These are phyloP conservation scores for Monilinia polystroma DNA, from an alignment of 2,329 filamentous ascomycete genomes.

Conservation along the genomic window DNA sequence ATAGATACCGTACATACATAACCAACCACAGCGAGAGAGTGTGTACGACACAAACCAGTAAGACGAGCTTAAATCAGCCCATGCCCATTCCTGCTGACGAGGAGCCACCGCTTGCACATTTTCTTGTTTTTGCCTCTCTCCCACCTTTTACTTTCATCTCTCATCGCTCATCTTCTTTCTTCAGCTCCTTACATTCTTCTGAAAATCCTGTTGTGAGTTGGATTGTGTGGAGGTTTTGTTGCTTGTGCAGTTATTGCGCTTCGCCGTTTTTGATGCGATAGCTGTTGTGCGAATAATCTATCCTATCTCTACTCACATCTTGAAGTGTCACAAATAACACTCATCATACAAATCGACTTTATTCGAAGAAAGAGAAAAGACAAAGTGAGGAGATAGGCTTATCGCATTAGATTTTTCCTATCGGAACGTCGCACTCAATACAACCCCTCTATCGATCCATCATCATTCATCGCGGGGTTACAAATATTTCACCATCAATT, in stretches of 20 bases:
- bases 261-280: background rate
- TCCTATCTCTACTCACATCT: background rate
- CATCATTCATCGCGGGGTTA: conserved; percentile 10
- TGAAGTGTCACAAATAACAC: background rate
- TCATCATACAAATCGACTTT: background rate
- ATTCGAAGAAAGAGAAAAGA: background rate
- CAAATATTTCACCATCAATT: background rate
- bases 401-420: conserved; percentile 13
- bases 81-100: conserved; percentile 37
- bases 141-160: background rate
- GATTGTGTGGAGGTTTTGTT: background rate
- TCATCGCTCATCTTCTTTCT: background rate
- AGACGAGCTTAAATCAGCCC: conserved; percentile 32
- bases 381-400: background rate
- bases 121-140: conserved; percentile 4
- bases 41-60: background rate
- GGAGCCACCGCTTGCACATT: conserved; percentile 21
- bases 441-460: background rate
- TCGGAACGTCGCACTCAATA: conserved; percentile 9
- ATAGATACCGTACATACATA: too few species aligned
- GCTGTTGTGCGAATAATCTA: background rate
- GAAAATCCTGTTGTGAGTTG: background rate
- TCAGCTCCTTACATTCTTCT: background rate
- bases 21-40: too few species aligned
- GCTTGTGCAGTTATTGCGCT: background rate